Base-by-base conservation (phyloP, 495 filamentous ascomycete species). In the Trichoderma reesei region DNA sequence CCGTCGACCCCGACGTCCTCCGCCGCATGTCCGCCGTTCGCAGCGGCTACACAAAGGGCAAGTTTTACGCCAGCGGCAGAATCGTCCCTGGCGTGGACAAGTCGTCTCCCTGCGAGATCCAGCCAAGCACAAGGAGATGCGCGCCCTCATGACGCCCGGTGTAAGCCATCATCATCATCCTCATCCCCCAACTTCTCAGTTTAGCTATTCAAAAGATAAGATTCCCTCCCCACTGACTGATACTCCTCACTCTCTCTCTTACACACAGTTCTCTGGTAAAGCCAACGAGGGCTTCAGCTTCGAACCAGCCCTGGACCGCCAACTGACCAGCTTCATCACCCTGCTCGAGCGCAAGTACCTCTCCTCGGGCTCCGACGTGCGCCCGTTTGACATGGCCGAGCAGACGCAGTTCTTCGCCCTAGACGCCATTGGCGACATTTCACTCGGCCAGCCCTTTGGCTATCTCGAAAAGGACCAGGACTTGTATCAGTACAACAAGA, bases 261-360 rank as follows among this genome's bases (percentile, higher is more conserved):
- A n/a, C 44, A 59, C 33, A 51, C 36, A 81, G 75, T 80, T 79
- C 61, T 69, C 73, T 3, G 77, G 78, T 42, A 74, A 71, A 65
- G 77, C 80, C 26, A 80, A 79, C 54, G 56, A 63, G 1, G 51
- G 51, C 10, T 54, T 68, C n/a, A 65, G 64, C 1, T 69, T 80
- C 0, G 79, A 79, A 36, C 63, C 74, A 9, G 73, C 78, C 26
- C 72, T 83, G 54, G 76, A 82, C 66, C 65, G 68, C 3, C 71
- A 75, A 34, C 65, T 83, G 13, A 44, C 62, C 5, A 68, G 71
- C 10, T 69, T 83, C 11, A 63, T 83, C 42, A 41, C 65, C 13
- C 76, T 83, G 1, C 72, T 84, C 48, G 65, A 73, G 13, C 64
- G 51, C 44, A 80, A 80, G 48, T 82, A 81, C 65, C 16, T 79